Evolutionary conservation across 108 stramenopile species (phyloP), one percentile per base, ranked within the genome.

Genomic region (Discostella stelligeroides): DNA sequence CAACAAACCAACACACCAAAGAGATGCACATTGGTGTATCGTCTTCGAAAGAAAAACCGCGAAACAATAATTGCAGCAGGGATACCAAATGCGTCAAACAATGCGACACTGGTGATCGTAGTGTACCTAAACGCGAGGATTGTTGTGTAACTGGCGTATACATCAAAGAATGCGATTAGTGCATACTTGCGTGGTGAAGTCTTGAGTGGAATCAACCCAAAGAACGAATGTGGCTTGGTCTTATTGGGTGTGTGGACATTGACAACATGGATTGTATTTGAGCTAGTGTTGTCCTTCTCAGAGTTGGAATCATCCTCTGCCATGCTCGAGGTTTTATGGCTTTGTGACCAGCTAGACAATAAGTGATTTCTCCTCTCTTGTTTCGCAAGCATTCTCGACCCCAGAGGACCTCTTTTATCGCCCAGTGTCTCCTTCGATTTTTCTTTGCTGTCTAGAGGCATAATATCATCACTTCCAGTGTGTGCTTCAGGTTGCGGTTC

Each of bases 31-130:
- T 46, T 28, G 0, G 53, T 83, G 74, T 96, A 98, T 23, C 65
- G 62, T 37, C 88, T 76, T 7, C 72, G 53, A 43, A 99, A 82
- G 27, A 91, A 86, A 4, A 85, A 51, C 47, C 57, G 51, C 8
- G 92, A 92, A 8, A 98, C 49, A 25, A 97, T 54, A 93, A 99
- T 98, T 17, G 94, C 86, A 41, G 92, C 72, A 4, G 97, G 98
- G 29, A 99, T 98, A 18, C 95, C 87, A 28, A 98, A 73, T 20
- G 94, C 85, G 75, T 98, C 98, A 7, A 98, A 83, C 46, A 99
- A 77, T 23, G 92, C 83, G 20, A 96, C 94, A 27, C 89, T 91
- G 11, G 98, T 95, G 46, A 99, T 80, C 17, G 92, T 94, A 8
- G 98, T 98, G 73, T 94, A 98, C 57, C 83, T 85, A 49, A 82